Conservation (phyloP, 768 basidiomycete species). For the Guyanaporus albipodus region DNA sequence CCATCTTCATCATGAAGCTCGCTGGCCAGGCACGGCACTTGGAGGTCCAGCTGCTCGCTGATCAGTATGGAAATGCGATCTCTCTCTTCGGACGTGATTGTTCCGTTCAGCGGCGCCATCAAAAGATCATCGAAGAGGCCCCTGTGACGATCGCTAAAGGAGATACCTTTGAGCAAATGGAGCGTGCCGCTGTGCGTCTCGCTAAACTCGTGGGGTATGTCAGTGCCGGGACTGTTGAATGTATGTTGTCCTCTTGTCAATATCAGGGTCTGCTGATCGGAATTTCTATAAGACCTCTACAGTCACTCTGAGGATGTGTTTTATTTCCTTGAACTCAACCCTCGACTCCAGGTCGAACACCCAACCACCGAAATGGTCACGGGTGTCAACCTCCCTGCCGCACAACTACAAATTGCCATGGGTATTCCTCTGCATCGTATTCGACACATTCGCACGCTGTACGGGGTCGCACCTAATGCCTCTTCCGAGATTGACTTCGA, state of each 20-base stretch:
- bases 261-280: background rate
- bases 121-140: slow-evolving; percentile 99
- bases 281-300: slow-evolving; percentile 70
- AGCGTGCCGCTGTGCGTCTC: slow-evolving; percentile 97
- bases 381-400: slow-evolving; percentile 95
- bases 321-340: slow-evolving; percentile 98
- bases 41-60: slow-evolving; percentile 96
- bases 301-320: slow-evolving; percentile 91
- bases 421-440: slow-evolving; percentile 95
- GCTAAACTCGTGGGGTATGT: slow-evolving; percentile 99
- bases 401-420: slow-evolving; percentile 97
- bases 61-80: slow-evolving; percentile 99
- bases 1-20: slow-evolving; percentile 99
- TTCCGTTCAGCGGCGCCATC: slow-evolving; percentile 97
- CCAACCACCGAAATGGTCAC: slow-evolving; percentile 99
- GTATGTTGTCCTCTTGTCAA: slow-evolving; percentile 37
- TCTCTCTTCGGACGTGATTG: slow-evolving; percentile 99
- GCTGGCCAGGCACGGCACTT: slow-evolving; percentile 96
- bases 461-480: slow-evolving; percentile 88
- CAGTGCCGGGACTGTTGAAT: slow-evolving; percentile 97
- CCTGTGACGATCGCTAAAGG: slow-evolving; percentile 96
- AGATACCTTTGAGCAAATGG: slow-evolving; percentile 95
- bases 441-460: slow-evolving; percentile 91
- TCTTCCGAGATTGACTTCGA: slow-evolving; percentile 96
- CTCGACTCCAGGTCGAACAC: slow-evolving; percentile 99